Conservation (phyloP, 2,329 filamentous ascomycete genomes). For the Pseudocercospora fuligena region DNA sequence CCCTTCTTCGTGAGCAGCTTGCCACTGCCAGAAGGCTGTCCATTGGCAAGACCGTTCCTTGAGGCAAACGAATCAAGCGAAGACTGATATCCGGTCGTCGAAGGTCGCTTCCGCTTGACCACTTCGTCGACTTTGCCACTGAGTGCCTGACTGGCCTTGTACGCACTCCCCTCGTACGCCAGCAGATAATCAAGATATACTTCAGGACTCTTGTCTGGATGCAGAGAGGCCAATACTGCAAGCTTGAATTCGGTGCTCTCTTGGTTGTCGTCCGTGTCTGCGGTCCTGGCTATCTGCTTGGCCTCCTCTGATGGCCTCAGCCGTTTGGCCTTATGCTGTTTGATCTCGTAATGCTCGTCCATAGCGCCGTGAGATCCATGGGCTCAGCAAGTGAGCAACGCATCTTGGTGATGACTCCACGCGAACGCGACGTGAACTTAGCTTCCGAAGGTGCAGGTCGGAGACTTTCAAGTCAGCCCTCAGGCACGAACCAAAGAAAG, state of each 20-base stretch:
- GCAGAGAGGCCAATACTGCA: slow-evolving; percentile 78
- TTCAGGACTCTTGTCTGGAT: slow-evolving; percentile 67
- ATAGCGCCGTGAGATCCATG: slow-evolving; percentile 10
- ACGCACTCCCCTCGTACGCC: slow-evolving; percentile 76
- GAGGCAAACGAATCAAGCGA: slow-evolving; percentile 40
- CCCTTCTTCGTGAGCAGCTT: slow-evolving; percentile 71
- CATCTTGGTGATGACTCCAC: neutral
- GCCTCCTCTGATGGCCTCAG: slow-evolving; percentile 23
- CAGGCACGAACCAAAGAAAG: neutral
- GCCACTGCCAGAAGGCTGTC: neutral
- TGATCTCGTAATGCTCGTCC: slow-evolving; percentile 16
- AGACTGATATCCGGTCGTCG: slow-evolving; percentile 49
- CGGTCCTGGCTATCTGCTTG: slow-evolving; percentile 4
- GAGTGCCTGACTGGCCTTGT: slow-evolving; percentile 65
- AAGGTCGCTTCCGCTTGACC: slow-evolving; percentile 41
- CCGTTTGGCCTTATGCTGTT: slow-evolving; percentile 26
- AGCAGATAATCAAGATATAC: slow-evolving; percentile 78
- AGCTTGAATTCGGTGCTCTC: slow-evolving; percentile 91
- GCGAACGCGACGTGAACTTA: slow-evolving; percentile 4
- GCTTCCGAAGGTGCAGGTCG: neutral
- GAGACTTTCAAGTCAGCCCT: neutral
- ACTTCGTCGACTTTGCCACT: slow-evolving; percentile 26
- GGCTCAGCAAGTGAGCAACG: neutral
- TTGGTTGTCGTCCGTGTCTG: slow-evolving; percentile 54
- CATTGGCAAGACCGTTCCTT: neutral